phyloP scores from a whole-genome alignment of 208 protist genomes.

The Angomonas ambiguus region DNA sequence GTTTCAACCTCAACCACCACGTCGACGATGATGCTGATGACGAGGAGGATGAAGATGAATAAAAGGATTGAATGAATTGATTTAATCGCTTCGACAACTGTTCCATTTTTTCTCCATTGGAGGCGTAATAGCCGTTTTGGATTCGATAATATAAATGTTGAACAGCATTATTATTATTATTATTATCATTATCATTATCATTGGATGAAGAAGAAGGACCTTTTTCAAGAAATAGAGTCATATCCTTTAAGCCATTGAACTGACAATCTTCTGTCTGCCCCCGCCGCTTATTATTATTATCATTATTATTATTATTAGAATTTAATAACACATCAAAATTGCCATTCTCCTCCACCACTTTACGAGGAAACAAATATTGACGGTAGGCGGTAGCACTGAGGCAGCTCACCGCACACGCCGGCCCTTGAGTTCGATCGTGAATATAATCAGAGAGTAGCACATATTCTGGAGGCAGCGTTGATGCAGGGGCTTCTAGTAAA shows the following conservation, averaged over 20 bases:
- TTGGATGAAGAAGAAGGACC: not conserved
- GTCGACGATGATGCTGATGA: not conserved
- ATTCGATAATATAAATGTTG: not conserved
- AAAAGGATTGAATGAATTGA: not conserved
- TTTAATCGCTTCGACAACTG: not conserved
- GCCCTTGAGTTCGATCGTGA: slow-evolving; percentile 38
- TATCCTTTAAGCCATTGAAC: not conserved
- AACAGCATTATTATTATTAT: not conserved
- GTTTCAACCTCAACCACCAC: too few species aligned
- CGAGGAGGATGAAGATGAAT: not conserved
- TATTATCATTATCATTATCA: too few species aligned
- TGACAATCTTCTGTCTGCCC: not conserved
- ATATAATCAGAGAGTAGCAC: slow-evolving; percentile 33
- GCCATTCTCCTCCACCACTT: slow-evolving; percentile 2
- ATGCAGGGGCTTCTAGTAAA: slow-evolving; percentile 33
- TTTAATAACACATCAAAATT: too few species aligned
- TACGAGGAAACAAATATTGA: slow-evolving; percentile 32
- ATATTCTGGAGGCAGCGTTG: slow-evolving; percentile 20
- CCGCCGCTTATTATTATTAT: too few species aligned
- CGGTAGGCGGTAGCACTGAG: slow-evolving; percentile 31
- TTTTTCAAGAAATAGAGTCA: not conserved
- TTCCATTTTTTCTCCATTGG: not conserved
- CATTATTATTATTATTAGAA: not conserved
- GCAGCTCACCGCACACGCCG: slow-evolving; percentile 38
- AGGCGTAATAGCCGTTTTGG: not conserved